These are phyloP conservation scores for Obelidium mucronatum DNA, from an alignment of 192 early-diverging fungal genomes.

Conservation along the genomic window DNA sequence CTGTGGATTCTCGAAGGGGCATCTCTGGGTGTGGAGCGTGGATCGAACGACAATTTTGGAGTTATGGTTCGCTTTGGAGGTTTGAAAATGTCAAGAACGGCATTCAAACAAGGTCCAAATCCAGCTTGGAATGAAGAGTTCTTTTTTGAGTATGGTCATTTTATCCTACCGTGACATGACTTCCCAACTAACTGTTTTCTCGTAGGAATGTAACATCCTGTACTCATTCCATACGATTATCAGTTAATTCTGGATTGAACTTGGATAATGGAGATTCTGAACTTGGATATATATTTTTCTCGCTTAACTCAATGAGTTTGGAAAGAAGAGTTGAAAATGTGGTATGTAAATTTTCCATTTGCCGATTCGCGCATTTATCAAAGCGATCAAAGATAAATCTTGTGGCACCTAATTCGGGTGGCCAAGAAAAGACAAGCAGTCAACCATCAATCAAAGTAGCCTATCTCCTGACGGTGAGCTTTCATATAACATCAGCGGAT, in stretches of 20 bases:
- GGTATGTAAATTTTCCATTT: constrained; percentile 23
- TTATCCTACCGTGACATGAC: not conserved
- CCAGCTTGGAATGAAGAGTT: constrained; percentile 56
- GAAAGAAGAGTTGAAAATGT: constrained; percentile 11
- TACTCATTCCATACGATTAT: constrained; percentile 35
- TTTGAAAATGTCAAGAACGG: constrained; percentile 49
- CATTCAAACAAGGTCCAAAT: constrained; percentile 44
- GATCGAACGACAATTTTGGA: constrained; percentile 26
- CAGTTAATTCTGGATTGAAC: constrained; percentile 35
- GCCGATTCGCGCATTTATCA: constrained; percentile 37
- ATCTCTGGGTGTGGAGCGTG: constrained; percentile 38
- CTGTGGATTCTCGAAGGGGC: constrained; percentile 47
- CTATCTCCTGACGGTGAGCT: constrained; percentile 37
- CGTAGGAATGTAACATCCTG: constrained; percentile 35
- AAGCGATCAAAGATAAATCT: too few relatives aligned
- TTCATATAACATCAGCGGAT: constrained; percentile 7
- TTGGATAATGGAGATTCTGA: constrained; percentile 42
- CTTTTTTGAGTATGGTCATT: constrained; percentile 34
- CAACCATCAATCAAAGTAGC: constrained; percentile 38
- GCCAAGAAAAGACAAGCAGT: not conserved
- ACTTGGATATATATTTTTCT: constrained; percentile 13
- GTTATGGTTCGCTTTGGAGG: constrained; percentile 51
- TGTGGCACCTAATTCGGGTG: constrained; percentile 28
- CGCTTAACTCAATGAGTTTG: constrained; percentile 21
- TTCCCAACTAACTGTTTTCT: constrained; percentile 25